Percentiles rank a stretch among this genome's conserved stretches.
Conservation (phyloP, 371 early-diverging fungal genomes). For the Rozella allomycis region DNA sequence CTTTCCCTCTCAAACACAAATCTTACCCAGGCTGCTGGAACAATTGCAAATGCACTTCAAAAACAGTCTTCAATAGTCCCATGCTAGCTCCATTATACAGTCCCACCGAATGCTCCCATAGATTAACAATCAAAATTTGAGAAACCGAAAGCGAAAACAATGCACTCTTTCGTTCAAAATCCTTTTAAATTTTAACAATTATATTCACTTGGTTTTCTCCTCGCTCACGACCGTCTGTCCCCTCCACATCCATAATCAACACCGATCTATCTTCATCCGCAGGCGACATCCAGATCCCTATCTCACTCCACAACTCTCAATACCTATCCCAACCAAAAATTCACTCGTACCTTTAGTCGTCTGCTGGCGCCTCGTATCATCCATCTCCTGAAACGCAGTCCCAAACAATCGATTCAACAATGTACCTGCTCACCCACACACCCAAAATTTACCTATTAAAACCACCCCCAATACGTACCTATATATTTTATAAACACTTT, state of each 20-base stretch:
- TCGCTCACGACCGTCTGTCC: conserved; percentile 92
- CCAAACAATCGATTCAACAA: conserved; percentile 81
- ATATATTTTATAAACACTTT: neutral
- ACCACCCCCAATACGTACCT: conserved; percentile 1
- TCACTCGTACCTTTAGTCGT: conserved; percentile 61
- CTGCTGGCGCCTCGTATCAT: conserved; percentile 53
- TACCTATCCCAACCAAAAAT: too few species aligned
- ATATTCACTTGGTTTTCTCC: conserved; percentile 76
- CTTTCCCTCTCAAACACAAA: neutral
- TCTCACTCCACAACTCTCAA: too few species aligned
- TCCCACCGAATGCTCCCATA: conserved; percentile 94
- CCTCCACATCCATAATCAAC: conserved; percentile 92
- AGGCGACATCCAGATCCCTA: too few species aligned
- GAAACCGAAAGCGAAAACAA: conserved; percentile 85
- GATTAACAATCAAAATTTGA: conserved; percentile 84
- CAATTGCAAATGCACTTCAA: conserved; percentile 90
- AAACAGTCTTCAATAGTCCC: conserved; percentile 91
- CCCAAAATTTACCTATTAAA: neutral
- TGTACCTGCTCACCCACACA: conserved; percentile 38
- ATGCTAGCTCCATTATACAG: conserved; percentile 96
- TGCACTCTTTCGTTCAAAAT: conserved; percentile 92
- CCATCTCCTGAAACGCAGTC: conserved; percentile 82
- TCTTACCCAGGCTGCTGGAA: conserved; percentile 43
- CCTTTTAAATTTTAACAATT: conserved; percentile 16
- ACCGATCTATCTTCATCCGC: conserved; percentile 28